phyloP scores from a whole-genome alignment of 345 rosid species.

The Capsella bursapastoris region DNA sequence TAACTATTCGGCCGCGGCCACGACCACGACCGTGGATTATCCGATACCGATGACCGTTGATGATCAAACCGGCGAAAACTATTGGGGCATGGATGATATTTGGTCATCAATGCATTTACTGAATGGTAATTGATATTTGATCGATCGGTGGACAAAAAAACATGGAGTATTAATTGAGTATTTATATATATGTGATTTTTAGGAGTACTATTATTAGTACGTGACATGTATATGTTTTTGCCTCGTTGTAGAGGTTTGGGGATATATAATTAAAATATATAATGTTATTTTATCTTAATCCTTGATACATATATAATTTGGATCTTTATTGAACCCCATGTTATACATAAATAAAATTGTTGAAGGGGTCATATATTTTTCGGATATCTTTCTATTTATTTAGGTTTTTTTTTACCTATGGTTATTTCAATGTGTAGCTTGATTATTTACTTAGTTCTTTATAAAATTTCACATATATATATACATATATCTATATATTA shows the following conservation, averaged over 20 bases:
- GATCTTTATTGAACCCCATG: conserved; percentile 17
- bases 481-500: neutral
- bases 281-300: conserved; percentile 15
- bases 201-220: conserved; percentile 38
- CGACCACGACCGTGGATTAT: conserved; percentile 35
- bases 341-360: conserved; percentile 40
- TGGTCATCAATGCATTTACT: conserved; percentile 78
- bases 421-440: neutral
- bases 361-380: conserved; percentile 13
- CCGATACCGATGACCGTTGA: conserved; percentile 34
- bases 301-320: conserved; percentile 23
- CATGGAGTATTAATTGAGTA: conserved; percentile 35
- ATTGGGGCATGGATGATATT: conserved; percentile 90
- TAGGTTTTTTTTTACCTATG: neutral
- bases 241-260: conserved; percentile 47
- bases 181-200: conserved; percentile 31
- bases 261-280: conserved; percentile 27
- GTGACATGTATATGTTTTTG: conserved; percentile 46
- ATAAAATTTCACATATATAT: neutral
- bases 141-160: neutral
- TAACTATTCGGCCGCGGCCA: conserved; percentile 21
- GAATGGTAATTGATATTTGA: conserved; percentile 46
- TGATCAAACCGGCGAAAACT: conserved; percentile 60
- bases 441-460: neutral
- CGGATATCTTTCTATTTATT: neutral